Conservation (phyloP, 2,329 filamentous ascomycete genomes). For the Fusarium virguliforme region DNA sequence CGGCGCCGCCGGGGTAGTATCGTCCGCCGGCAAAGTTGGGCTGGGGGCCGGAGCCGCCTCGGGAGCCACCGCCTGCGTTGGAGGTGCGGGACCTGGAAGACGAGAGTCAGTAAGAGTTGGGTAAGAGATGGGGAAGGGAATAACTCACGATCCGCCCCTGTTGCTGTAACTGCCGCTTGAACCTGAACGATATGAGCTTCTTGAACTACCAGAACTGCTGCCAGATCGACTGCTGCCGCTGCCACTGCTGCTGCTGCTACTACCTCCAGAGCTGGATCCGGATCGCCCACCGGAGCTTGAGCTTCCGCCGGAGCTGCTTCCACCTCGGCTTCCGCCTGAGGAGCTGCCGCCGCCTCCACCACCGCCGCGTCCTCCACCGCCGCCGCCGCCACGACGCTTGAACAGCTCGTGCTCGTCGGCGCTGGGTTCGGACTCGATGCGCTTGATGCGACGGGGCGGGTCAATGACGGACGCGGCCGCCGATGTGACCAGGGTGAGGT, state of each 20-base stretch:
- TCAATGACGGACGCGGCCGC: slow-evolving; percentile 49
- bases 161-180: slow-evolving; percentile 21
- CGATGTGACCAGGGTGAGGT: slow-evolving; percentile 52
- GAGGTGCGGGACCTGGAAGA: slow-evolving; percentile 16
- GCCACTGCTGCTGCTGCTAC: slow-evolving; percentile 3
- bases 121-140: background rate
- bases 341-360: slow-evolving; percentile 47
- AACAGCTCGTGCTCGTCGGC: slow-evolving; percentile 64
- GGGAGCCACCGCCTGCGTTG: slow-evolving; percentile 68
- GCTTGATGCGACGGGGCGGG: slow-evolving; percentile 45
- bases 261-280: slow-evolving; percentile 29
- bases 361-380: slow-evolving; percentile 64
- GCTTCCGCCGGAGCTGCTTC: slow-evolving; percentile 21
- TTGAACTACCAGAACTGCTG: slow-evolving; percentile 30
- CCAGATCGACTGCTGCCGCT: slow-evolving; percentile 19
- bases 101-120: slow-evolving; percentile 13
- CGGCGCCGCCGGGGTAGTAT: slow-evolving; percentile 78
- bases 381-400: slow-evolving; percentile 74
- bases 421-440: slow-evolving; percentile 45
- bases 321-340: slow-evolving; percentile 15
- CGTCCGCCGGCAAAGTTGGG: slow-evolving; percentile 73
- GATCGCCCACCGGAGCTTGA: slow-evolving; percentile 20
- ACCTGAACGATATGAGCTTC: slow-evolving; percentile 44
- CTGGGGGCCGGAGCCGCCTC: slow-evolving; percentile 70
- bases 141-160: slow-evolving; percentile 29